These are phyloP conservation scores for Suhomyces tanzawaensis DNA, from an alignment of 805 yeast species.

Conservation along the genomic window DNA sequence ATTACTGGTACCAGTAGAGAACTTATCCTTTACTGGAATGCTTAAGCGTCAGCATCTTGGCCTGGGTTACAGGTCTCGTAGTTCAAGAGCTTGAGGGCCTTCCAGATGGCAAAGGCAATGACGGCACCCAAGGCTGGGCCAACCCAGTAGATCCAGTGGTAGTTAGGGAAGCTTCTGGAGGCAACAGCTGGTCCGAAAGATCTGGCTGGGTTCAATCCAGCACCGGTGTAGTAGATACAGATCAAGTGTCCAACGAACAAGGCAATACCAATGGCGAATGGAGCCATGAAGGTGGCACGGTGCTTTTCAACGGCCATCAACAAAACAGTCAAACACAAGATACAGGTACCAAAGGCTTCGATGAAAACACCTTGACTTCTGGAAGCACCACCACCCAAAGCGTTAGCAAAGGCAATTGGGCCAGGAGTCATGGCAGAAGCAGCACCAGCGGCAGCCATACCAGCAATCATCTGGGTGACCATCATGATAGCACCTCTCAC, in stretches of 20 bases:
- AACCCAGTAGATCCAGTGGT: slow-evolving; percentile 92
- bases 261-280: slow-evolving; percentile 79
- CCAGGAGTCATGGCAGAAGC: slow-evolving; percentile 87
- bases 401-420: slow-evolving; percentile 64
- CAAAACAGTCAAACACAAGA: slow-evolving; percentile 72
- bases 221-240: slow-evolving; percentile 82
- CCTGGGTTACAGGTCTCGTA: slow-evolving; percentile 71
- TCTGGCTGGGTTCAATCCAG: slow-evolving; percentile 91
- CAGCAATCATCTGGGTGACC: slow-evolving; percentile 72
- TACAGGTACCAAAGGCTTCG: slow-evolving; percentile 76
- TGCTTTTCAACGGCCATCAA: slow-evolving; percentile 84
- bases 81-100: slow-evolving; percentile 59
- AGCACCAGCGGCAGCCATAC: slow-evolving; percentile 91
- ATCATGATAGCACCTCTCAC: slow-evolving; percentile 65
- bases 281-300: slow-evolving; percentile 73
- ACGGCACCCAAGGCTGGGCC: slow-evolving; percentile 77
- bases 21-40: too few relatives aligned
- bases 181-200: slow-evolving; percentile 82
- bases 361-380: slow-evolving; percentile 73
- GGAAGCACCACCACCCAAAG: slow-evolving; percentile 69
- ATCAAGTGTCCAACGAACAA: slow-evolving; percentile 79
- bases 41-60: slow-evolving; percentile 54
- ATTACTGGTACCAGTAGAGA: too few relatives aligned
- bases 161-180: slow-evolving; percentile 66
- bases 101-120: slow-evolving; percentile 67